These are phyloP conservation scores for Pseudomonodictys pantanalensis DNA, from an alignment of 495 filamentous ascomycete species.

Conservation along the genomic window DNA sequence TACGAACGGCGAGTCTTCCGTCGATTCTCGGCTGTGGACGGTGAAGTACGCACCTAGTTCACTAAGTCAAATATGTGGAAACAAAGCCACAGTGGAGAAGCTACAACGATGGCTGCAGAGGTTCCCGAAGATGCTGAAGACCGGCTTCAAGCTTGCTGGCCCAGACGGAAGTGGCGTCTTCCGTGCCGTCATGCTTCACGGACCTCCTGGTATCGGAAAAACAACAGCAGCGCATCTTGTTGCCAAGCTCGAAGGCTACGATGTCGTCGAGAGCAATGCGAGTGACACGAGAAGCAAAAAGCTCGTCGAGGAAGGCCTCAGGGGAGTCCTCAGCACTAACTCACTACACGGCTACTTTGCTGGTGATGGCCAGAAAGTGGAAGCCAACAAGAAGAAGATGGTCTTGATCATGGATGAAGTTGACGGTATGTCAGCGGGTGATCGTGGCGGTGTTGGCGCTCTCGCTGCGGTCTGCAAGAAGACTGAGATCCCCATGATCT, in stretches of 20 bases:
- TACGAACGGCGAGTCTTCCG: conserved; percentile 32
- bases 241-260: conserved; percentile 88
- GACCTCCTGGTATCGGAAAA: conserved; percentile 95
- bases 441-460: conserved; percentile 92
- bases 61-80: conserved; percentile 87
- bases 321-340: conserved; percentile 87
- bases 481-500: conserved; percentile 88
- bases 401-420: conserved; percentile 99
- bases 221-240: conserved; percentile 95
- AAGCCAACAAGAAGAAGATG: conserved; percentile 80
- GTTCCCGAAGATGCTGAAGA: conserved; percentile 73
- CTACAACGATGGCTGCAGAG: conserved; percentile 80
- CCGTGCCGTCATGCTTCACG: conserved; percentile 87
- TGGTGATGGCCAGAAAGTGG: conserved; percentile 74
- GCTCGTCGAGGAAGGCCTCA: conserved; percentile 80
- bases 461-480: conserved; percentile 92
- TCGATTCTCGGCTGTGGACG: conserved; percentile 80
- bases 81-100: conserved; percentile 86
- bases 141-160: conserved; percentile 72
- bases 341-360: conserved; percentile 91
- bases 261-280: conserved; percentile 91
- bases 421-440: conserved; percentile 97
- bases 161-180: conserved; percentile 74
- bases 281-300: conserved; percentile 98
- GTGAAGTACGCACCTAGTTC: conserved; percentile 88